These are phyloP conservation scores for Stachybotrys chartarum DNA, from an alignment of 2,329 filamentous ascomycete species.

Conservation along the genomic window DNA sequence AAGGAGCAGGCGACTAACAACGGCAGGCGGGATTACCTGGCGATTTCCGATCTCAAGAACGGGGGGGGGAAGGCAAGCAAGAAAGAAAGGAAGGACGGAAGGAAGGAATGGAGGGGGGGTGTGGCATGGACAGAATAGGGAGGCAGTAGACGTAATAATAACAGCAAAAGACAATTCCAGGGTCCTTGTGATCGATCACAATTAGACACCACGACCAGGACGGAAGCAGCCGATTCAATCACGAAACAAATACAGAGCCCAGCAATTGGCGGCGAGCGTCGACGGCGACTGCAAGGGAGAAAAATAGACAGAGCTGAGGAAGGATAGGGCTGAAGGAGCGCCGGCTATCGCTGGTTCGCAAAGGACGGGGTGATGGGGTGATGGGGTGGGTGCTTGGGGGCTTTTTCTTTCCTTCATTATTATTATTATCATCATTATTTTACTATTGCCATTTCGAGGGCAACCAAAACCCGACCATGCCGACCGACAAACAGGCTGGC, in stretches of 20 bases:
- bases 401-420: too few relatives aligned
- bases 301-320: neutral
- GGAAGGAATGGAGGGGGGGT: too few relatives aligned
- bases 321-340: neutral
- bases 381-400: neutral
- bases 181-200: neutral
- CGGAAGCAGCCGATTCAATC: neutral
- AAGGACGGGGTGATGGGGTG: neutral
- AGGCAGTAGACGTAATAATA: too few relatives aligned
- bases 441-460: too few relatives aligned
- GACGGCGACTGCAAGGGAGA: neutral
- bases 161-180: neutral
- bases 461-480: too few relatives aligned
- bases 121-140: too few relatives aligned
- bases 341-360: neutral
- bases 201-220: neutral
- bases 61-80: too few relatives aligned
- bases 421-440: too few relatives aligned
- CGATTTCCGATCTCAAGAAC: neutral
- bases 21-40: neutral
- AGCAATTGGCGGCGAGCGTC: neutral
- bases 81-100: too few relatives aligned
- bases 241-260: neutral
- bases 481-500: too few relatives aligned
- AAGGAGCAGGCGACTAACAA: neutral